Evolutionary conservation across 1,139 yeast species (phyloP), one percentile per base, ranked within the genome.

Genomic region (Yamadazyma diospyri): DNA sequence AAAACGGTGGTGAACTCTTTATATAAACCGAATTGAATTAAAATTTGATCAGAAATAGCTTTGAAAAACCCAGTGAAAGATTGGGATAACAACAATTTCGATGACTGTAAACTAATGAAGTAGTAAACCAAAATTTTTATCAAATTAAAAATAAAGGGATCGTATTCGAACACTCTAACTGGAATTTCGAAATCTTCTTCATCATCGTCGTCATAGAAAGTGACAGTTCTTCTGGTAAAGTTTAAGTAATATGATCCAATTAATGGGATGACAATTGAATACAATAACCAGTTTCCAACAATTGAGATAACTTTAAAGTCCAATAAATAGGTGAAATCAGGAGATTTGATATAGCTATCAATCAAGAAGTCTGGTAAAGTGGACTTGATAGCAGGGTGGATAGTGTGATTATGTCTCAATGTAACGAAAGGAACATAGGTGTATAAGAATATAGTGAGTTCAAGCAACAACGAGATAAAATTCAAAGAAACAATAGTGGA

Each of bases 91-190:
- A 63, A 53, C 40, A 68, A 55, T 24, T 62, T 38, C 21, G 64
- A 55, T 20, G 53, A 50, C 34, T 61, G 53, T 41, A 57, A 59
- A 33, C 52, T 47, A 40, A 74, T 44, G 38, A 66, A 57, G 59
- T 69, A 73, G 46, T 63, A 67, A 27, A 72, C 48, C 41, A 77
- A 50, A 25, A 72, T 55, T 51, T 77, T 76, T 37, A 66, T 40
- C 43, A 78, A 55, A 38, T 77, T 76, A 56, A 75, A 78, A 37
- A 72, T 62, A 44, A 78, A 68, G 23, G 84, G 83, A 53, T 78
- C 85, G 51, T 57, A 68, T 35, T 53, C 57, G 56, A 64, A 65
- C 37, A 61, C 57, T 48, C 70, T 60, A 11, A 57, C 55, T 25
- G 59, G 50, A 24, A 62, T 43, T 22, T 52, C 53, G 27, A 55